Base-by-base conservation (phyloP, 192 early-diverging fungal genomes). In the Allomyces macrogynus region DNA sequence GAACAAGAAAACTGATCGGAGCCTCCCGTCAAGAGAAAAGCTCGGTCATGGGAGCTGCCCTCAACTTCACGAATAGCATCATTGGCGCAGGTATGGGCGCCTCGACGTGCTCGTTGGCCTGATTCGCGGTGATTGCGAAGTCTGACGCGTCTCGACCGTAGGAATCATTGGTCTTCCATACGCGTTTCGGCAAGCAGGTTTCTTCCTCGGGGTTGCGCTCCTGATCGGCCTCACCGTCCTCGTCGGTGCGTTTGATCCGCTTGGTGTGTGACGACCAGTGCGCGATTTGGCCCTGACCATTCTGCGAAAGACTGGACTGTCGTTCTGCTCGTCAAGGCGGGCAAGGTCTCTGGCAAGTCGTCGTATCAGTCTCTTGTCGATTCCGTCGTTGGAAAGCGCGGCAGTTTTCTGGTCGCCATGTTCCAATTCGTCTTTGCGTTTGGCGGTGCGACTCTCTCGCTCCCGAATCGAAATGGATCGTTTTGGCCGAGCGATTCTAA, bases 391-490 rank as follows among this genome's bases (percentile, higher is more conserved):
- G 49, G 49, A 3, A n/a, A n/a, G 3, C 49, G 49, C 20, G 49
- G 49, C 20, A 14, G 49, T 14, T 57, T 57, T n/a, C 49, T 57
- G 49, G 90, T 89, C 64, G 92, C 91, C 5, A 70, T 91, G 54
- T 95, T 93, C 72, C 91, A 93, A 71, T 92, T 93, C 66, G 78
- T 87, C 9, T 92, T 95, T 80, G 91, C 92, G 1, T 93, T 91
- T 77, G 92, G 92, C 66, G 92, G 89, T 77, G 80, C 80, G 75
- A 68, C 70, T 5, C 70, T 68, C 63, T 76, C 70, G 64, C 69
- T 75, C 11, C 70, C 74, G 10, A 16, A 27, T 5, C 74, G 10
- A 16, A 27, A 2, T 60, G 32, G 5, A 61, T 32, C 32, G 32
- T n/a, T 43, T 32, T 66, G 61, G 25, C 23, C 14, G 10, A 22